These are phyloP conservation scores for Schizothecium vesticola DNA, from an alignment of 495 filamentous ascomycete species.

Conservation along the genomic window DNA sequence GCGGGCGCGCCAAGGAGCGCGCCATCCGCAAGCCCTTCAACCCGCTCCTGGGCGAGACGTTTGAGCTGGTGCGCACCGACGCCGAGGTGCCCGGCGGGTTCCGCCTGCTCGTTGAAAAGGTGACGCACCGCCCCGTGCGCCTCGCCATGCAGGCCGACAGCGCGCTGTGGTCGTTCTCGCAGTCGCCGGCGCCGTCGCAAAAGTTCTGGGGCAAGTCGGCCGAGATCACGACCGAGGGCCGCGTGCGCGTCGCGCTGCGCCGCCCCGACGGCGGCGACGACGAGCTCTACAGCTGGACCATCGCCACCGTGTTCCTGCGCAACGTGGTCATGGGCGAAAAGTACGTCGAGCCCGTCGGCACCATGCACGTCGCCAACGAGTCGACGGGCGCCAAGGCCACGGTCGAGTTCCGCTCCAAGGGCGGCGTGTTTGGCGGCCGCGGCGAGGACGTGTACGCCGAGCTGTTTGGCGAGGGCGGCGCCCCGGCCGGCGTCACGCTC, in stretches of 20 bases:
- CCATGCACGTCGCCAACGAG: conserved; percentile 77
- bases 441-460: conserved; percentile 83
- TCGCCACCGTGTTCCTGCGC: conserved; percentile 81
- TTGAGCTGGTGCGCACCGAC: conserved; percentile 84
- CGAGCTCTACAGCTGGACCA: conserved; percentile 78
- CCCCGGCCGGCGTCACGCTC: conserved; percentile 55
- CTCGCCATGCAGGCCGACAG: conserved; percentile 90
- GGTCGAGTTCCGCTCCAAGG: conserved; percentile 82
- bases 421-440: conserved; percentile 85
- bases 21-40: conserved; percentile 97
- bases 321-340: conserved; percentile 98
- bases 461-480: conserved; percentile 58
- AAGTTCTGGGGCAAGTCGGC: conserved; percentile 99
- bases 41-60: conserved; percentile 94
- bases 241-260: conserved; percentile 62
- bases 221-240: conserved; percentile 87
- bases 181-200: conserved; percentile 81
- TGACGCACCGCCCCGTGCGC: conserved; percentile 84
- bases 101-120: conserved; percentile 87
- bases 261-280: conserved; percentile 53
- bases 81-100: conserved; percentile 62
- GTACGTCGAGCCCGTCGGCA: conserved; percentile 91
- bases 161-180: conserved; percentile 74
- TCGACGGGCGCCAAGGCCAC: conserved; percentile 70
- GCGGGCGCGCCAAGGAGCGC: conserved; percentile 74